Conservation (phyloP, 2,329 filamentous ascomycete genomes). For the Trichoderma polysporum region DNA sequence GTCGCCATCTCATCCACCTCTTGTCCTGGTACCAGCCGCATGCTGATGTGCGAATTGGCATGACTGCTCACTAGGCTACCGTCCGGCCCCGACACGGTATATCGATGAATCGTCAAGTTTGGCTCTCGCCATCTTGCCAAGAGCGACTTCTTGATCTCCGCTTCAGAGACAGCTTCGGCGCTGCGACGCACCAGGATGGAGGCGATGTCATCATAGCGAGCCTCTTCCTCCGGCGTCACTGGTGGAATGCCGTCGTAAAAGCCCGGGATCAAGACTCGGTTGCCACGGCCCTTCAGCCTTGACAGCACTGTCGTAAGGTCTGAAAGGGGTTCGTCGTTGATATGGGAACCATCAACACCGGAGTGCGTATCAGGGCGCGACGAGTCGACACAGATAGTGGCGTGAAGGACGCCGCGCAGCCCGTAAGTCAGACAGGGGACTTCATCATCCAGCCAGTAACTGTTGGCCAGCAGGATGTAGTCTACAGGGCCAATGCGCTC, state of each 20-base stretch:
- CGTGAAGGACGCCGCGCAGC: slow-evolving; percentile 88
- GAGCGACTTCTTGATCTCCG: slow-evolving; percentile 75
- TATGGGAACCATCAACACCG: slow-evolving; percentile 90
- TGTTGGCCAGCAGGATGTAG: slow-evolving; percentile 94
- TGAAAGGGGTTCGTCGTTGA: slow-evolving; percentile 87
- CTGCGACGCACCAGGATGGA: slow-evolving; percentile 72
- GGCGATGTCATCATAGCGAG: slow-evolving; percentile 81
- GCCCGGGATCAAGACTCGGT: slow-evolving; percentile 77
- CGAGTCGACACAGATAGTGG: slow-evolving; percentile 84
- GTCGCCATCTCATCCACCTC: slow-evolving; percentile 75
- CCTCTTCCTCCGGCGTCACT: slow-evolving; percentile 71
- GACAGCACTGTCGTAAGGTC: slow-evolving; percentile 83
- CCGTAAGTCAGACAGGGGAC: slow-evolving; percentile 95
- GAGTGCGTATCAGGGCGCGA: slow-evolving; percentile 87
- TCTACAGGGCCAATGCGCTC: slow-evolving; percentile 84
- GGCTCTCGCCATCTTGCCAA: slow-evolving; percentile 96
- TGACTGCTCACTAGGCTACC: slow-evolving; percentile 88
- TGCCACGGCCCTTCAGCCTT: slow-evolving; percentile 76
- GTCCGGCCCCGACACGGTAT: slow-evolving; percentile 89
- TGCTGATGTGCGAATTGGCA: slow-evolving; percentile 82
- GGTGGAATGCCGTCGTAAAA: slow-evolving; percentile 86
- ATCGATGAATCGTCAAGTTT: slow-evolving; percentile 88
- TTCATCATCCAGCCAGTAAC: slow-evolving; percentile 97
- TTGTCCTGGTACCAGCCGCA: slow-evolving; percentile 92
- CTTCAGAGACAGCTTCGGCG: slow-evolving; percentile 57